Conservation (phyloP, 306 rosid species). For the Clitoria ternatea region DNA sequence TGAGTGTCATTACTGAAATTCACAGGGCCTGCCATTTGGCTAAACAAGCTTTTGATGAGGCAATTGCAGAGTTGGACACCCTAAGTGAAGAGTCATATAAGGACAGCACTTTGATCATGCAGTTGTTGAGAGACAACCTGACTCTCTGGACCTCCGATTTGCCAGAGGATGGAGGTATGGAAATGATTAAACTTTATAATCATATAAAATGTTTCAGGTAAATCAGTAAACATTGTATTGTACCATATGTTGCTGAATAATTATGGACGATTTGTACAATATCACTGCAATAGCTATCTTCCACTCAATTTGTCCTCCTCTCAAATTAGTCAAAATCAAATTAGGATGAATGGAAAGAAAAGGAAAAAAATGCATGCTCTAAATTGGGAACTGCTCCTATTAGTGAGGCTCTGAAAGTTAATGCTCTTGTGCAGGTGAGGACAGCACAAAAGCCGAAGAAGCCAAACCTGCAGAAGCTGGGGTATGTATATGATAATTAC, state of each 20-base stretch:
- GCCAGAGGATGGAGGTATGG: constrained; percentile 97
- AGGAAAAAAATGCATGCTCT: background rate
- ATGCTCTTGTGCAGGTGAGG: constrained; percentile 66
- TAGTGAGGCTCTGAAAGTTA: background rate
- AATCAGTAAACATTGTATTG: background rate
- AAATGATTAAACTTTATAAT: background rate
- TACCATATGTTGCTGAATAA: constrained; percentile 5
- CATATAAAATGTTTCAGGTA: constrained; percentile 3
- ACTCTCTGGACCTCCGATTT: constrained; percentile 99
- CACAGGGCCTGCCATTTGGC: constrained; percentile 99
- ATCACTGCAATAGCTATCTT: background rate
- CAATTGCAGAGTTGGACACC: constrained; percentile 97
- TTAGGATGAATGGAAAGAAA: background rate
- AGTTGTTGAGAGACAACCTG: constrained; percentile 95
- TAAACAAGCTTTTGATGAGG: constrained; percentile 98
- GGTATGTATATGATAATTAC: constrained; percentile 29
- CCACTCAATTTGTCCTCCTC: background rate
- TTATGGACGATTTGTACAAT: constrained; percentile 17
- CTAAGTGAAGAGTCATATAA: constrained; percentile 98
- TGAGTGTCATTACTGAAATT: constrained; percentile 24
- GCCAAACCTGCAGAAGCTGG: constrained; percentile 66
- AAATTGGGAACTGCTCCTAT: background rate
- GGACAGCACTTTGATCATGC: constrained; percentile 99
- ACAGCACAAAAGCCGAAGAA: constrained; percentile 65
- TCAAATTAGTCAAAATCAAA: constrained; percentile 13